Conservation (phyloP, 768 basidiomycete species). For the Crucibulum laeve region DNA sequence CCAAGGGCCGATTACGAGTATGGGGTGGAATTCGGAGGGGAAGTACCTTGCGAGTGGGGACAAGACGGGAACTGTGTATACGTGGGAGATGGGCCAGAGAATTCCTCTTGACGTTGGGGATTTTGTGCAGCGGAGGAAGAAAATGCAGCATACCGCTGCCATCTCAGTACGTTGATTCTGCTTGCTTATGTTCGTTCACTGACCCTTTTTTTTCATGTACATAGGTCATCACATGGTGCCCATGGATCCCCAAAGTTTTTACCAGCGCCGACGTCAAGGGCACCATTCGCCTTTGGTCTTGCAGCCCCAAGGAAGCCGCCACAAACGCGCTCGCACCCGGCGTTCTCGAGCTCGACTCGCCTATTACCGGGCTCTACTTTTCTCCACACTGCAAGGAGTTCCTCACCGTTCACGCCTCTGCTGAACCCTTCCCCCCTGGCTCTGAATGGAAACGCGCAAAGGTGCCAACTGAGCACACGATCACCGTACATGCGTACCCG, state of each 20-base stretch:
- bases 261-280: slow-evolving; percentile 61
- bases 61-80: slow-evolving; percentile 67
- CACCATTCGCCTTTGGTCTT: slow-evolving; percentile 49
- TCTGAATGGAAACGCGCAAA: slow-evolving; percentile 9
- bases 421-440: slow-evolving; percentile 6
- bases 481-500: slow-evolving; percentile 58
- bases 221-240: slow-evolving; percentile 83
- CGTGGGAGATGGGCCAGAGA: slow-evolving; percentile 64
- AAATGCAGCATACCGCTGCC: slow-evolving; percentile 65
- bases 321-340: slow-evolving; percentile 37
- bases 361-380: slow-evolving; percentile 68
- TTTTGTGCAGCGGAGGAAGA: slow-evolving; percentile 52
- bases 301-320: slow-evolving; percentile 17
- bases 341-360: slow-evolving; percentile 45
- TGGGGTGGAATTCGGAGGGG: slow-evolving; percentile 67
- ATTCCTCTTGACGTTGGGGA: slow-evolving; percentile 53
- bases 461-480: slow-evolving; percentile 25
- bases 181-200: neutral
- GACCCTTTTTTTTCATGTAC: slow-evolving; percentile 2
- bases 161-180: slow-evolving; percentile 35
- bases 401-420: slow-evolving; percentile 67
- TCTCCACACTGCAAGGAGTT: slow-evolving; percentile 83
- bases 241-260: slow-evolving; percentile 77
- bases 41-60: slow-evolving; percentile 74
- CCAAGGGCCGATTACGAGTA: slow-evolving; percentile 56